These are phyloP conservation scores for Arabidopsis suecica DNA, from an alignment of 345 rosid genomes.

Conservation along the genomic window DNA sequence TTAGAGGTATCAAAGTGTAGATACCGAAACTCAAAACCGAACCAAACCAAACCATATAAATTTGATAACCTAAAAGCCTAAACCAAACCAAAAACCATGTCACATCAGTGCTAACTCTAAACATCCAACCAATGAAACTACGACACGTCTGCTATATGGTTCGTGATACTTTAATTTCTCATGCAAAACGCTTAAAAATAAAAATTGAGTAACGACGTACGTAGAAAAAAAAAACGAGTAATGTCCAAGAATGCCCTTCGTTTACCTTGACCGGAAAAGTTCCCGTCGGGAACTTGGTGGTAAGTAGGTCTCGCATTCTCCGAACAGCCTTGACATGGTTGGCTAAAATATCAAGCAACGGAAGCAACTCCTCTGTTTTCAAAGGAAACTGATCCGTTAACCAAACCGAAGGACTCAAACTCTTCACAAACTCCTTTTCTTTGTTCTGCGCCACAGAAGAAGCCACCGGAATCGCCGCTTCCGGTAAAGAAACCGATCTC, in stretches of 20 bases:
- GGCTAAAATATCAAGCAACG: conserved; percentile 92
- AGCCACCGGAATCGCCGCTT: conserved; percentile 28
- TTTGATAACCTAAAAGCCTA: neutral
- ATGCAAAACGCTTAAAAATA: conserved; percentile 23
- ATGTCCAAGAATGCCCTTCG: neutral
- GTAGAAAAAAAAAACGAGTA: neutral
- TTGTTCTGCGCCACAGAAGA: conserved; percentile 57
- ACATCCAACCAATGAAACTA: neutral
- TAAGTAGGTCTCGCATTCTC: conserved; percentile 84
- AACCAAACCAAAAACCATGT: neutral
- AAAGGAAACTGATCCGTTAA: conserved; percentile 93
- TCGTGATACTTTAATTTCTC: neutral
- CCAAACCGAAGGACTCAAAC: conserved; percentile 90
- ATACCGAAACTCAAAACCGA: neutral
- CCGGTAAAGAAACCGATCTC: conserved; percentile 56
- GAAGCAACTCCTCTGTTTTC: conserved; percentile 87
- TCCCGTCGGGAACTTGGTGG: conserved; percentile 86
- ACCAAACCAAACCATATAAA: conserved; percentile 3
- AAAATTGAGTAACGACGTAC: neutral
- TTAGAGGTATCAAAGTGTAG: neutral
- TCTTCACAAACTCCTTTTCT: conserved; percentile 84
- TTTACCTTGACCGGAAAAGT: conserved; percentile 94
- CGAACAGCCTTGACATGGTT: conserved; percentile 94
- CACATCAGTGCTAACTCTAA: conserved; percentile 1
- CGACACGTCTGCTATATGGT: conserved; percentile 12